Conservation (phyloP, 768 basidiomycete species). For the Calocera cornea region DNA sequence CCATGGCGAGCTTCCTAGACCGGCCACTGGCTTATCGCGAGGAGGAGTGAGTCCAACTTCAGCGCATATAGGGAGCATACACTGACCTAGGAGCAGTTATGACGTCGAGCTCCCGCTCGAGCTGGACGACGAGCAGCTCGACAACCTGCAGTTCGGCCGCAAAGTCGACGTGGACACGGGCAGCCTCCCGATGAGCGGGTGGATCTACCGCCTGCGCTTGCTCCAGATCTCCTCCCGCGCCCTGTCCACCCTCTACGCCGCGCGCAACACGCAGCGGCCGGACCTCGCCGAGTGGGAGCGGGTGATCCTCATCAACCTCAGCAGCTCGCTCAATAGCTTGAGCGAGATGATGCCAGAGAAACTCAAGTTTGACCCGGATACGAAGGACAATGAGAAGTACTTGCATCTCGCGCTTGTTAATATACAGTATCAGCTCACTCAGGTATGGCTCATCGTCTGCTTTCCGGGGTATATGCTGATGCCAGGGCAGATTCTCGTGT, state of each 20-base stretch:
- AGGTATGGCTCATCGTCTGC: background rate
- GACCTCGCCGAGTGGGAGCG: background rate
- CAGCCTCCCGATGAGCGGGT: background rate
- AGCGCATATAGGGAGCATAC: background rate
- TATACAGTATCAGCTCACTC: background rate
- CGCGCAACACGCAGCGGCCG: background rate
- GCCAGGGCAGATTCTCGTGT: background rate
- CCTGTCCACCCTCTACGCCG: background rate
- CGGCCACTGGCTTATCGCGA: background rate
- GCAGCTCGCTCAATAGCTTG: background rate
- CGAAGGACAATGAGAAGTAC: background rate
- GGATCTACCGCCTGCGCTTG: background rate
- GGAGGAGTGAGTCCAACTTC: background rate
- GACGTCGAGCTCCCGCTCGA: conserved; percentile 3
- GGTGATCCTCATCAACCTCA: background rate
- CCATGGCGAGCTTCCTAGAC: conserved; percentile 1
- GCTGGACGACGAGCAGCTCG: conserved; percentile 1
- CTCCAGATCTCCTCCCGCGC: conserved; percentile 1
- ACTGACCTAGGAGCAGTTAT: background rate
- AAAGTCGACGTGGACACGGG: background rate
- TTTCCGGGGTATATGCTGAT: background rate
- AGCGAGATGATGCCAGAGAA: background rate
- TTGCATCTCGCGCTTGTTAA: background rate
- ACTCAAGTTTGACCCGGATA: background rate
- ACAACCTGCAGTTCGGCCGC: background rate